Evolutionary conservation across 345 rosid species (phyloP).

Genomic region (Populus nigra): DNA sequence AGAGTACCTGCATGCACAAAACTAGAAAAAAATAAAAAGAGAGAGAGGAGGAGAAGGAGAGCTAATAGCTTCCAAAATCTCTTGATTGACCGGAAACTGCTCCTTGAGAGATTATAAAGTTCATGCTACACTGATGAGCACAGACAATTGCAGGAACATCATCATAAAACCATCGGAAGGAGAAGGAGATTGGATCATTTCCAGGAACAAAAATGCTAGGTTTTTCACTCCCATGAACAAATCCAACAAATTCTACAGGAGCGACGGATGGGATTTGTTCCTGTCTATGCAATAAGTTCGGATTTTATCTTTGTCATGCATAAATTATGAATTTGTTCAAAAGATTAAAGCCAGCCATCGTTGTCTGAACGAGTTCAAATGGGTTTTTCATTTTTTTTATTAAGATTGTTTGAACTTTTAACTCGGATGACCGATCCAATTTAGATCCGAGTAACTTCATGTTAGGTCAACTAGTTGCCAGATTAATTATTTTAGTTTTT

Average conservation of each 20-base stretch:
- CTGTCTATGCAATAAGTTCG: slow-evolving; percentile 33
- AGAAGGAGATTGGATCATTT: slow-evolving; percentile 62
- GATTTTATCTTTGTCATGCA: neutral
- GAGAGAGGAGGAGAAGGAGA: too few relatives aligned
- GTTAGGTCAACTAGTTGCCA: too few relatives aligned
- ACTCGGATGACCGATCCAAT: too few relatives aligned
- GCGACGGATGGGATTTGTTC: slow-evolving; percentile 34
- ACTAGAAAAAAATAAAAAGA: neutral
- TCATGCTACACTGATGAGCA: slow-evolving; percentile 8
- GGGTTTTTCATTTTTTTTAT: too few relatives aligned
- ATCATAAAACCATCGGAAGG: slow-evolving; percentile 70
- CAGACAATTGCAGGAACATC: slow-evolving; percentile 70
- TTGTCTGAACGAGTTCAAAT: too few relatives aligned
- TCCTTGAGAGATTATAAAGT: neutral
- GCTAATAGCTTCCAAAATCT: neutral
- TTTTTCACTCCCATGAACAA: slow-evolving; percentile 81
- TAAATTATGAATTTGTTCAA: too few relatives aligned
- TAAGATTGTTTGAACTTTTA: too few relatives aligned
- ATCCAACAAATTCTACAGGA: slow-evolving; percentile 67
- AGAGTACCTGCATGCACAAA: slow-evolving; percentile 60
- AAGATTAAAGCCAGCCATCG: too few relatives aligned
- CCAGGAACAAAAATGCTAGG: slow-evolving; percentile 94
- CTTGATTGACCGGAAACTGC: neutral
- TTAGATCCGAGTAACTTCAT: too few relatives aligned
- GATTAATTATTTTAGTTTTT: too few relatives aligned